Base-by-base conservation (phyloP, 2,329 filamentous ascomycete genomes). In the Arthrinium phaeospermum region DNA sequence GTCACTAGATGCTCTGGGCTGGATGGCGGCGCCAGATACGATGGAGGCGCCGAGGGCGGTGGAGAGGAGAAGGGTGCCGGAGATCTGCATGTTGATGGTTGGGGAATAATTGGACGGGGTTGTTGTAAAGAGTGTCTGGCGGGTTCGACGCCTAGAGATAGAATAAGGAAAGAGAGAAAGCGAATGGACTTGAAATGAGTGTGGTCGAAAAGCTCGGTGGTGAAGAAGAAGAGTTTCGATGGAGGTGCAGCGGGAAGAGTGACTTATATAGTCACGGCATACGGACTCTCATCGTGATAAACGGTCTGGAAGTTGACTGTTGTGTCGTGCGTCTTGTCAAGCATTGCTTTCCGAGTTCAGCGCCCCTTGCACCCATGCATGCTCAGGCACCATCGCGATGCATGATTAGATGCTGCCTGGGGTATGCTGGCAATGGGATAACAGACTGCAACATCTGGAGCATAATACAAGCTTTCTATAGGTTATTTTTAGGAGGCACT, bases 181-280 rank as follows among this genome's bases (percentile, higher is more conserved):
- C 19, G 27, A 27, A 34, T 34, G 27, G 51, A 19, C 4, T 34
- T 57, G 34, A 22, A 34, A 30, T 30, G 51, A 57, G 30, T 10
- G 51, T 34, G 51, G 51, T 57, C 51, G 51, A 57, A 57, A 57
- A 57, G 51, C 14, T 34, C 51, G 51, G 34, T 57, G 51, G 51
- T 34, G 51, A 57, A 34, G 51, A 57, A 57, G 27, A 22, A 34
- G 27, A 53, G 6, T 8, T 34, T 19, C 14, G 27, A 57, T 34
- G 3, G 6, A 3, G 7, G 27, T 8, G 2, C 51, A 34, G 27
- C 14, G 51, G 27, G 27, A 57, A 34, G 7, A 16, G 8, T 19
- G 27, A 16, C 14, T 34, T 34, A 57, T 57, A 57, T 34, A 57
- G 27, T 6, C 27, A 30, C 6, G 16, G 2, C 3, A 34, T 27